phyloP scores from a whole-genome alignment of 2,329 filamentous ascomycete species.

The Alternaria sp. region DNA sequence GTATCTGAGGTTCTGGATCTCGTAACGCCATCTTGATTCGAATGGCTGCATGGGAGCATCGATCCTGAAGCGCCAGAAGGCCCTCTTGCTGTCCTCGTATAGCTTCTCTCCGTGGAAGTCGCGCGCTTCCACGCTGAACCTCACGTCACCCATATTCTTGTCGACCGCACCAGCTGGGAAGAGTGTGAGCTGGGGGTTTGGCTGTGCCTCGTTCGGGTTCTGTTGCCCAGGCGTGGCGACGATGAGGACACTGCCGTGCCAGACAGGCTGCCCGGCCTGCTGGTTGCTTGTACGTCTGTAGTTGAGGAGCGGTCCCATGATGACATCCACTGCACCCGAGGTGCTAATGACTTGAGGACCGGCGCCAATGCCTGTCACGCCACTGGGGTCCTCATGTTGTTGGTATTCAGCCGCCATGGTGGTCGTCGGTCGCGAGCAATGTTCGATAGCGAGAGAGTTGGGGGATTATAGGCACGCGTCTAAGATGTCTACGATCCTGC shows the following conservation, averaged over 20 bases:
- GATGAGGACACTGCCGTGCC: slow-evolving; percentile 86
- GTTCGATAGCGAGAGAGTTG: not conserved
- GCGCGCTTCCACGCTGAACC: slow-evolving; percentile 34
- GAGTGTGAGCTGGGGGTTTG: slow-evolving; percentile 66
- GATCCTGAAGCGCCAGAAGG: slow-evolving; percentile 65
- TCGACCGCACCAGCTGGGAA: slow-evolving; percentile 53
- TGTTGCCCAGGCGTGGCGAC: slow-evolving; percentile 76
- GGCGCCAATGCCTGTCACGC: slow-evolving; percentile 47
- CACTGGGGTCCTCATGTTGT: slow-evolving; percentile 30
- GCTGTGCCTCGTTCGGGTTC: not conserved
- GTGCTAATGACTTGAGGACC: slow-evolving; percentile 54
- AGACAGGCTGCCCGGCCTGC: slow-evolving; percentile 56
- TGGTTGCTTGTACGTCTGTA: slow-evolving; percentile 74
- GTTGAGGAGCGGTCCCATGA: slow-evolving; percentile 77
- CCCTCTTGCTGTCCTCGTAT: slow-evolving; percentile 64
- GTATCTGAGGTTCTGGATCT: slow-evolving; percentile 70
- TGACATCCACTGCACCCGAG: slow-evolving; percentile 59
- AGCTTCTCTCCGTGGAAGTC: slow-evolving; percentile 60
- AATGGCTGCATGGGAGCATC: slow-evolving; percentile 70
- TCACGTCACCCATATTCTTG: slow-evolving; percentile 27
- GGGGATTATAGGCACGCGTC: slow-evolving; percentile 1
- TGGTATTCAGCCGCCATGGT: slow-evolving; percentile 4
- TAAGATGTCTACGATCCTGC: slow-evolving; percentile 1
- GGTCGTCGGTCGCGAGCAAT: not conserved
- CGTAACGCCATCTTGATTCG: slow-evolving; percentile 82